A percentile compares a stretch with the other conserved stretches of the same genome.
These are phyloP conservation scores for Clitocybe nebularis DNA, from an alignment of 1,284 basidiomycete genomes.

Conservation along the genomic window DNA sequence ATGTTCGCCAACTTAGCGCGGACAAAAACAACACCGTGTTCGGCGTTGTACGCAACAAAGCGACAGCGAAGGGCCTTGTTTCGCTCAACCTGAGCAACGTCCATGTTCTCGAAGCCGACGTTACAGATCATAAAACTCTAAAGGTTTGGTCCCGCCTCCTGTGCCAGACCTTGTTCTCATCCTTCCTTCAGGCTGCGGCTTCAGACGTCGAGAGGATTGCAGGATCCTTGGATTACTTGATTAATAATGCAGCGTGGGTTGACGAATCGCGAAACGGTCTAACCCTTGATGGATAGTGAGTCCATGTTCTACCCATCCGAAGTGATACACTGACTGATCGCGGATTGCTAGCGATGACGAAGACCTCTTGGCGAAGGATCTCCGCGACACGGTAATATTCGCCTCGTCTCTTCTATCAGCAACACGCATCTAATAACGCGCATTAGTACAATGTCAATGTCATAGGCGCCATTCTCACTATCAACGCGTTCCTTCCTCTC, in stretches of 20 bases:
- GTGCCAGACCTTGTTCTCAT: not conserved
- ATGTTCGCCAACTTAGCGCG: slow-evolving; percentile 4
- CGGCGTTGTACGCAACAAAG: slow-evolving; percentile 28
- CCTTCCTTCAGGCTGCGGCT: slow-evolving; percentile 12
- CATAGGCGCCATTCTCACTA: slow-evolving; percentile 32
- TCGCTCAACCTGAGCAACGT: slow-evolving; percentile 22
- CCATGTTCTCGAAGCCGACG: slow-evolving; percentile 28
- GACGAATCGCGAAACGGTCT: slow-evolving; percentile 8
- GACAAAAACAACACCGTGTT: slow-evolving; percentile 25
- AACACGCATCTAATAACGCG: no score
- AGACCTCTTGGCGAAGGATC: not conserved
- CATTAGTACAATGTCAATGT: slow-evolving; percentile 30
- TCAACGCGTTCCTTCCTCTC: slow-evolving; percentile 37
- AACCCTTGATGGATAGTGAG: slow-evolving; percentile 17
- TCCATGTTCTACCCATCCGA: not conserved
- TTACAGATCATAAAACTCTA: slow-evolving; percentile 24
- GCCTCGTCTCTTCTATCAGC: not conserved
- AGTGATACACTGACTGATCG: not conserved
- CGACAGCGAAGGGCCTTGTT: slow-evolving; percentile 17
- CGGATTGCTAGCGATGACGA: slow-evolving; percentile 1
- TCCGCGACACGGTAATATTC: not conserved
- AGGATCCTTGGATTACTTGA: slow-evolving; percentile 31
- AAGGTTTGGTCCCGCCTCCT: slow-evolving; percentile 14
- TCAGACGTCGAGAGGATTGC: slow-evolving; percentile 23
- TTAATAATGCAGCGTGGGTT: slow-evolving; percentile 28